Evolutionary conservation across 1,284 basidiomycete species (phyloP), one percentile per base, ranked within the genome.

Genomic region (Boletellus deceptivus): DNA sequence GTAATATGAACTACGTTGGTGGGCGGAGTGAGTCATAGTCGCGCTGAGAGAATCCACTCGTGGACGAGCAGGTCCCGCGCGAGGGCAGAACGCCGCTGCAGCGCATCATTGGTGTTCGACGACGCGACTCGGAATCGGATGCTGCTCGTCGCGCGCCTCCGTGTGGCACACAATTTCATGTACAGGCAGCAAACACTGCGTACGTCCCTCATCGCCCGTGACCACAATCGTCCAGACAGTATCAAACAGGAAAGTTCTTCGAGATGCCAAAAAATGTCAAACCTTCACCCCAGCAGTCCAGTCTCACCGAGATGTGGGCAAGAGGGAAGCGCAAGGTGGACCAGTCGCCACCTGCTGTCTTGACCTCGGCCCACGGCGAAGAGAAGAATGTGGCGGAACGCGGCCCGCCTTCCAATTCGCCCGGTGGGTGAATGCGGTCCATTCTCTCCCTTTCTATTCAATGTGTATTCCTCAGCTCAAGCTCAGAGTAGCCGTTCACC

Each of bases 131-230:
- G 11, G 29, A 31, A 11, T 29, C 16, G 33, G 48, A 46, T 59
- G 39, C 64, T 66, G 59, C 54, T 56, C 43, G 43, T 54, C 48
- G 50, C 57, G 52, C 58, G 60, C 38, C 37, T 20, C 25, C 53
- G 52, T 33, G 24, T 37, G 33, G 37, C 44, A 29, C 52, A 50
- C 44, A 55, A 38, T 31, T 29, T 50, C 36, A 88, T 89, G 85
- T 75, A 75, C 49, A 77, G 83, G 59, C 86, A 89, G 67, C 83
- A 83, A 67, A 88, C 87, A 3, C 74, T 89, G 40, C 82, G 86
- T 84, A 52, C n/a, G 71, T 61, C 18, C 35, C 35, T 39, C 29
- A 33, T 31, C 9, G 41, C 42, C 22, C 9, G 7, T 25, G 14
- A 29, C 18, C 20, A 25, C 38, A 13, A 18, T 38, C 58, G 31